Conservation (phyloP, 352 stramenopile species). For the Achlya hypogyna region DNA sequence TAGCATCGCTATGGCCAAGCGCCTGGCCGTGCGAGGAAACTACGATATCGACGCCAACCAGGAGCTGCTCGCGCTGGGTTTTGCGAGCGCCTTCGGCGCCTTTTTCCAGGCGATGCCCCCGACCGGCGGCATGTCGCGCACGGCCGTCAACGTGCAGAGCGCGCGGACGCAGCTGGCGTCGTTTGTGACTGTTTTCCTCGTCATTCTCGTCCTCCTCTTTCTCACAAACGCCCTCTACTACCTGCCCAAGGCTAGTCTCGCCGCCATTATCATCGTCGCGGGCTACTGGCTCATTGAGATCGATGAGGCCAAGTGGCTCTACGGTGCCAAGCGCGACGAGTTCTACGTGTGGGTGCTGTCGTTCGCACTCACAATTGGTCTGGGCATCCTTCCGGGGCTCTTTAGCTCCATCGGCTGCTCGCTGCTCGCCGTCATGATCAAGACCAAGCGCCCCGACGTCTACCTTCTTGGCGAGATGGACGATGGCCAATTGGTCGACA, state of each 20-base stretch:
- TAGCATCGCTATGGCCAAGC: slow-evolving; percentile 83
- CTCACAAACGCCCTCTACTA: slow-evolving; percentile 75
- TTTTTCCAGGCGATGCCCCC: slow-evolving; percentile 83
- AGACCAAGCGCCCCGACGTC: slow-evolving; percentile 37
- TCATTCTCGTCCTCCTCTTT: slow-evolving; percentile 75
- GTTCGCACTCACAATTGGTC: slow-evolving; percentile 39
- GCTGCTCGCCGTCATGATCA: slow-evolving; percentile 47
- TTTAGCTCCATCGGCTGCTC: slow-evolving; percentile 48
- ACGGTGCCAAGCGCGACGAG: slow-evolving; percentile 46
- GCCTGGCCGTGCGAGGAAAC: slow-evolving; percentile 66
- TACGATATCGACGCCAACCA: slow-evolving; percentile 60
- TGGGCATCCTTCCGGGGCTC: slow-evolving; percentile 40
- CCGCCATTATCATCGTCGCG: slow-evolving; percentile 84
- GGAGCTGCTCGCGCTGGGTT: slow-evolving; percentile 80
- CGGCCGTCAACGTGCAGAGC: slow-evolving; percentile 85
- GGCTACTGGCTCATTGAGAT: slow-evolving; percentile 84
- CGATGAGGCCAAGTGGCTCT: slow-evolving; percentile 75
- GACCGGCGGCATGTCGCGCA: slow-evolving; percentile 83
- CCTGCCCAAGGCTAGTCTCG: slow-evolving; percentile 75
- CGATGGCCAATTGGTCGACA: slow-evolving; percentile 39
- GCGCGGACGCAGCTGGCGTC: slow-evolving; percentile 74
- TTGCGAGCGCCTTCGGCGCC: slow-evolving; percentile 76
- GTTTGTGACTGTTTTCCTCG: slow-evolving; percentile 73
- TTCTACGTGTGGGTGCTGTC: slow-evolving; percentile 52
- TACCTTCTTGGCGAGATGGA: slow-evolving; percentile 28